A percentile compares a stretch with the other conserved stretches of the same genome.
Conservation (phyloP, 2,329 filamentous ascomycete genomes). For the Albifimbria verrucaria region DNA sequence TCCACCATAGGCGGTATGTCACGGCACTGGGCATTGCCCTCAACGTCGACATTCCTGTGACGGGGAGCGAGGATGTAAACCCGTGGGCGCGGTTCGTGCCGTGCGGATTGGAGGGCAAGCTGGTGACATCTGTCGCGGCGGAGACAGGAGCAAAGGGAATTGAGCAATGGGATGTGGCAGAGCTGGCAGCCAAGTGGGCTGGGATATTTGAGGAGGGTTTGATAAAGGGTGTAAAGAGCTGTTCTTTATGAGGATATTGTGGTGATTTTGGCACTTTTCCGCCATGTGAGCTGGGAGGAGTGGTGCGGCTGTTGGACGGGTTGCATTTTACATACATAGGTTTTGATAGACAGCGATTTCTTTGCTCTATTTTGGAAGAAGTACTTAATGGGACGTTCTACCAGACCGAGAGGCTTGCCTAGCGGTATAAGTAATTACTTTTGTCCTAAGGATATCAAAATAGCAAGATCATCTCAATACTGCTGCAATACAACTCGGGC, state of each 20-base stretch:
- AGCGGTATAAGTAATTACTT: no score
- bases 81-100: conserved; percentile 75
- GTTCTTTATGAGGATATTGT: conserved; percentile 12
- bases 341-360: no score
- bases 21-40: conserved; percentile 81
- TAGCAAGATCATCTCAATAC: no score
- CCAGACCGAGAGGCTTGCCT: no score
- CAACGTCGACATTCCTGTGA: conserved; percentile 64
- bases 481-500: no score
- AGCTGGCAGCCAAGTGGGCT: conserved; percentile 29
- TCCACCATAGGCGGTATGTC: conserved; percentile 83
- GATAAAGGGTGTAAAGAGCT: conserved; percentile 20
- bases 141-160: conserved; percentile 30
- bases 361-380: no score
- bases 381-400: no score
- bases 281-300: no score
- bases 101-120: conserved; percentile 79
- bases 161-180: conserved; percentile 21
- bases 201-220: conserved; percentile 30
- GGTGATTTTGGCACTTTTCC: no score
- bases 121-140: conserved; percentile 68
- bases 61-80: conserved; percentile 35
- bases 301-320: no score
- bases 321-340: no score
- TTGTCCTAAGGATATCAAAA: no score